Evolutionary conservation across 306 rosid genomes (phyloP).

Genomic region (Vicia faba): DNA sequence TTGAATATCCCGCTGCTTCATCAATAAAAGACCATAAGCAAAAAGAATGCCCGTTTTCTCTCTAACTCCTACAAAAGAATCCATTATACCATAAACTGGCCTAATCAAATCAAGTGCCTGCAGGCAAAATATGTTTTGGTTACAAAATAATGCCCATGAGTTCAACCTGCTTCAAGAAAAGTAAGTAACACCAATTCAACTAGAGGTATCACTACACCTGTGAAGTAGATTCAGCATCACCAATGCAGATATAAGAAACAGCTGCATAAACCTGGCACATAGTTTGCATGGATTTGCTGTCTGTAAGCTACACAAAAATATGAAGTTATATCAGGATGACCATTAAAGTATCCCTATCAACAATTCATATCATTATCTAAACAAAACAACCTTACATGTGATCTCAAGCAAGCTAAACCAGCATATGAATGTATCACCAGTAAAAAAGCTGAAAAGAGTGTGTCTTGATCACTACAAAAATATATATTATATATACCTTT

Average conservation of each 20-base stretch:
- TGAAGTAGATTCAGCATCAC: conserved; percentile 92
- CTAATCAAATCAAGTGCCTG: conserved; percentile 96
- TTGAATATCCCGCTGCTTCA: conserved; percentile 93
- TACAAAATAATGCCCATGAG: conserved; percentile 18
- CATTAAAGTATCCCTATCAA: conserved; percentile 29
- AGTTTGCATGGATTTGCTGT: conserved; percentile 93
- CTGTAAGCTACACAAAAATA: conserved; percentile 66
- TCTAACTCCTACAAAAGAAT: conserved; percentile 96
- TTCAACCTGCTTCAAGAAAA: conserved; percentile 22
- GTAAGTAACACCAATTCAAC: conserved; percentile 22
- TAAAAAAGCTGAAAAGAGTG: conserved; percentile 30
- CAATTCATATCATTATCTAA: conserved; percentile 12
- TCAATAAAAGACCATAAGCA: conserved; percentile 88
- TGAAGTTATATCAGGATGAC: conserved; percentile 39
- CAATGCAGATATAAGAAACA: conserved; percentile 91
- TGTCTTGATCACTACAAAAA: conserved; percentile 13
- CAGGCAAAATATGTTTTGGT: conserved; percentile 41
- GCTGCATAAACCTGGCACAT: conserved; percentile 94
- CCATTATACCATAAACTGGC: conserved; percentile 88
- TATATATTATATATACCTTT: conserved; percentile 54
- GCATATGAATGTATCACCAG: conserved; percentile 29
- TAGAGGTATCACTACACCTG: conserved; percentile 55
- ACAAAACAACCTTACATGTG: conserved; percentile 18
- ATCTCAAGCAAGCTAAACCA: conserved; percentile 37
- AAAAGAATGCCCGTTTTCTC: conserved; percentile 93